Evolutionary conservation across 257 asterid genomes (phyloP), one percentile per base, ranked within the genome.

Genomic region (Plectranthus barbatus): DNA sequence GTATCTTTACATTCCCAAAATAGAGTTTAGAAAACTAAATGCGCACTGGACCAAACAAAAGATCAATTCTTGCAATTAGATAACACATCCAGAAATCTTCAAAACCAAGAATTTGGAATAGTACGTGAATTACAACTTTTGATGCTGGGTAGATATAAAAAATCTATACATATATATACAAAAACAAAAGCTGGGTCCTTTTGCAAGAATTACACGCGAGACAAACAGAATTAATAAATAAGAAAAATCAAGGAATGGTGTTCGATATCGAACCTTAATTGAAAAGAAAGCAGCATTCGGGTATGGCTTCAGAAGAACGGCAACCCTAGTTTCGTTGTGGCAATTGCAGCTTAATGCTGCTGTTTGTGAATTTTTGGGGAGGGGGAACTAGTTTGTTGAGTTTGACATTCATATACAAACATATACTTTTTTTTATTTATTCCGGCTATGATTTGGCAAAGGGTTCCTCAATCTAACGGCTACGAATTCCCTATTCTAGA

Each of bases 321-420:
- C 68, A 79, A 83, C 72, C 86, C 82, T 68, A 72, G 56, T 67
- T 41, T 65, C 36, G 64, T 42, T n/a, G 40, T 36, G 65, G 64
- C 65, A 54, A 62, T 34, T 67, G 70, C 60, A 20, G 29, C 42
- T 19, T 7, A 1, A n/a, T 47, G 26, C 23, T 66, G 21, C 37
- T 34, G 19, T 34, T 17, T 34, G 24, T 31, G 53, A 29, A 54
- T 33, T 53, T 21, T 7, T 15, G 9, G 26, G 55, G 31, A 39
- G 47, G 40, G 74, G n/a, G 55, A 58, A 53, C 64, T 56, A 74
- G 80, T 73, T 76, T 23, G 74, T 63, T 66, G 65, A 23, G 66
- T 23, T 19, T 9, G n/a, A n/a, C 78, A 75, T 76, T 79, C 75
- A 82, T 53, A 31, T 0, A 7, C 3, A 5, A 64, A 69, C 68